These are phyloP conservation scores for Apiospora pterosperma DNA, from an alignment of 2,329 filamentous ascomycete genomes.

Conservation along the genomic window DNA sequence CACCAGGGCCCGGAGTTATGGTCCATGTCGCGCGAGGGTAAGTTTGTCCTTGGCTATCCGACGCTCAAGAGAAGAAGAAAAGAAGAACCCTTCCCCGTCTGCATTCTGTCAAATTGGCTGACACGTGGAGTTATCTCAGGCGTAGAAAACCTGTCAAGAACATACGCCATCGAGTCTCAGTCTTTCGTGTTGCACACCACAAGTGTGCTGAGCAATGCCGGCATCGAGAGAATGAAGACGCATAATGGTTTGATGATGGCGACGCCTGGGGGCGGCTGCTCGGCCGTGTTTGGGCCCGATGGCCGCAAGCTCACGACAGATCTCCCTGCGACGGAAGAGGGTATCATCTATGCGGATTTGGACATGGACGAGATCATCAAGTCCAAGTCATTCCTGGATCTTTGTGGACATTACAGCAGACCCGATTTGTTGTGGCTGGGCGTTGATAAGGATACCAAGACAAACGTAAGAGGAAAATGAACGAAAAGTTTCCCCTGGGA, in stretches of 20 bases:
- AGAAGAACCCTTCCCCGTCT: too few relatives aligned
- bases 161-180: slow-evolving; percentile 54
- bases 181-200: slow-evolving; percentile 53
- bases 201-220: slow-evolving; percentile 40
- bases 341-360: slow-evolving; percentile 45
- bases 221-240: slow-evolving; percentile 39
- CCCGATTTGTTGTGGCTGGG: slow-evolving; percentile 51
- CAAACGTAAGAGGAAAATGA: neutral
- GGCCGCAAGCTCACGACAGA: slow-evolving; percentile 40
- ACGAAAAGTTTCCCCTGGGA: too few relatives aligned
- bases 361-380: slow-evolving; percentile 38
- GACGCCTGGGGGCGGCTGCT: slow-evolving; percentile 37
- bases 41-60: too few relatives aligned
- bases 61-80: too few relatives aligned
- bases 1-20: slow-evolving; percentile 19
- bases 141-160: slow-evolving; percentile 42
- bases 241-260: slow-evolving; percentile 36
- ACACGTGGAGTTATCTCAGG: slow-evolving; percentile 13
- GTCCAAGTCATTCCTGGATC: slow-evolving; percentile 41
- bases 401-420: slow-evolving; percentile 45
- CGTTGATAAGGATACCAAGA: slow-evolving; percentile 18
- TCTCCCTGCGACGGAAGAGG: slow-evolving; percentile 29
- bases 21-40: slow-evolving; percentile 28
- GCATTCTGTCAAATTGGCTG: too few relatives aligned
- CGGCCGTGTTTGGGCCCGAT: slow-evolving; percentile 47